Percentiles rank a stretch among this genome's conserved stretches.
Evolutionary conservation across 805 yeast genomes (phyloP).

Genomic region (Diddensiella transvaalensis): DNA sequence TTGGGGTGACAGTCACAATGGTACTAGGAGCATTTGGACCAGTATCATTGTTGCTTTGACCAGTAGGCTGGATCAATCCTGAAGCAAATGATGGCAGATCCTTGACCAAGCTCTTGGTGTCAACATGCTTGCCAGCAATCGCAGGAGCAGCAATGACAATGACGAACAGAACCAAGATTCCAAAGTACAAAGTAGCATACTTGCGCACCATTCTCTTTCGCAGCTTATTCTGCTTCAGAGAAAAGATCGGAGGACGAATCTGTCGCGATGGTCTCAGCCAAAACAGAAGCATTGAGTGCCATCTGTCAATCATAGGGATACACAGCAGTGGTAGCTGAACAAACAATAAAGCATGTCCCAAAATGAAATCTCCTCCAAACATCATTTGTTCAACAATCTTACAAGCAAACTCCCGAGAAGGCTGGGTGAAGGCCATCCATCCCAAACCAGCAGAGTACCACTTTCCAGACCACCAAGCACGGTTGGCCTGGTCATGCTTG

Average conservation of each 20-base stretch:
- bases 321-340: slow-evolving; percentile 82
- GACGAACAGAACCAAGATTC: slow-evolving; percentile 64
- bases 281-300: slow-evolving; percentile 98
- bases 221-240: slow-evolving; percentile 91
- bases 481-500: slow-evolving; percentile 90
- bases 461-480: slow-evolving; percentile 99
- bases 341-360: slow-evolving; percentile 87
- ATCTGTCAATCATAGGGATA: slow-evolving; percentile 87
- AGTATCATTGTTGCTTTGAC: slow-evolving; percentile 78
- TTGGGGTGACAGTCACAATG: slow-evolving; percentile 50
- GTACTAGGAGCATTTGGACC: slow-evolving; percentile 32
- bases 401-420: slow-evolving; percentile 90
- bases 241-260: slow-evolving; percentile 96
- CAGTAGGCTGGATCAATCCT: slow-evolving; percentile 90
- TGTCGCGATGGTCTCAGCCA: slow-evolving; percentile 98
- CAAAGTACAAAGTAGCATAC: slow-evolving; percentile 78
- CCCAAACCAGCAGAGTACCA: slow-evolving; percentile 97
- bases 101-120: slow-evolving; percentile 35
- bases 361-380: slow-evolving; percentile 92
- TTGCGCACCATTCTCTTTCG: slow-evolving; percentile 97
- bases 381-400: slow-evolving; percentile 91
- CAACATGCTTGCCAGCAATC: slow-evolving; percentile 61
- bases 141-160: slow-evolving; percentile 89
- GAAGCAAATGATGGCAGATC: slow-evolving; percentile 34
- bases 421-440: slow-evolving; percentile 91